Evolutionary conservation across 805 yeast species (phyloP).

Genomic region (Schwanniomyces occidentalis): DNA sequence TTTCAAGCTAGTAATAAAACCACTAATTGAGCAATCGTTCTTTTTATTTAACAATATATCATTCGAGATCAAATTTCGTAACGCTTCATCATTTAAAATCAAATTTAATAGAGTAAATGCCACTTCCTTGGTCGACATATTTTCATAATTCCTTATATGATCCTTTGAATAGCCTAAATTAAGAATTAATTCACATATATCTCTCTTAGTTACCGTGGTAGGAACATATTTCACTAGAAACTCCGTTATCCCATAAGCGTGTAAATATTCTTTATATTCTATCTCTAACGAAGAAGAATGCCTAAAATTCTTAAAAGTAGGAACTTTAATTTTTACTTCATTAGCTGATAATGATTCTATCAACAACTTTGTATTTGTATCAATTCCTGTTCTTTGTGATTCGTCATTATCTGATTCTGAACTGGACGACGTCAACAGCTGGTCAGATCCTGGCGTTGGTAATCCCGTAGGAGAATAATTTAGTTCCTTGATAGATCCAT

Average conservation of each 20-base stretch:
- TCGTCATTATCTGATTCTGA: too few species aligned
- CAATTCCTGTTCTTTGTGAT: too few species aligned
- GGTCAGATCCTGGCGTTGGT: too few species aligned
- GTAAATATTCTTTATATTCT: constrained; percentile 13
- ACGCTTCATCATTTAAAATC: constrained; percentile 9
- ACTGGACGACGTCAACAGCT: too few species aligned
- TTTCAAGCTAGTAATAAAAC: constrained; percentile 15
- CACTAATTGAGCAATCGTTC: constrained; percentile 9
- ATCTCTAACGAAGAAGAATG: too few species aligned
- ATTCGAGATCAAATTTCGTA: not conserved
- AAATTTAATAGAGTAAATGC: constrained; percentile 10
- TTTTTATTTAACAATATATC: not conserved
- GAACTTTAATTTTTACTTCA: too few species aligned
- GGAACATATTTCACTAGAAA: constrained; percentile 16
- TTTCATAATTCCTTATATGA: constrained; percentile 6
- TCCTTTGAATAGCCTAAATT: constrained; percentile 17
- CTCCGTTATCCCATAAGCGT: constrained; percentile 12
- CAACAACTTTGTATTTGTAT: too few species aligned
- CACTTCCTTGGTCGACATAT: constrained; percentile 7
- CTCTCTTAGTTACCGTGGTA: constrained; percentile 10
- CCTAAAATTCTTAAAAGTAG: too few species aligned
- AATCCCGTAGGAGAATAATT: too few species aligned
- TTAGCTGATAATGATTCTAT: too few species aligned
- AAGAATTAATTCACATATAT: constrained; percentile 13
- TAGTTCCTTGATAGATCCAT: too few species aligned